Conservation (phyloP, 2,329 filamentous ascomycete genomes). For the Monosporascus sp. region DNA sequence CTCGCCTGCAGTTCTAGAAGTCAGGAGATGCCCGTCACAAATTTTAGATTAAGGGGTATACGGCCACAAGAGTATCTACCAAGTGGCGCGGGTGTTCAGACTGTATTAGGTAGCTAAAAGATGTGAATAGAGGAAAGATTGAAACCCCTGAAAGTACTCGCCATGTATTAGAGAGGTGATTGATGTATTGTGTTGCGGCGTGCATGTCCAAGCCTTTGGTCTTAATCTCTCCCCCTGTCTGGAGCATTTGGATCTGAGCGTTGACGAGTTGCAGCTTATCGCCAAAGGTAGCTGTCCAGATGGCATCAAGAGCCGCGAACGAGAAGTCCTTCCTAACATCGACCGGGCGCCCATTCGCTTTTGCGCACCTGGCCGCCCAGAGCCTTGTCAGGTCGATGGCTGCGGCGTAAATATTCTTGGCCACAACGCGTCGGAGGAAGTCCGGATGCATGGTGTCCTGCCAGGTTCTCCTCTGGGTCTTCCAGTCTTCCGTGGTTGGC, state of each 20-base stretch:
- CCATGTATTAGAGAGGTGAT: slow-evolving; percentile 4
- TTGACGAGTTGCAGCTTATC: slow-evolving; percentile 8
- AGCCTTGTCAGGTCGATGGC: slow-evolving; percentile 7
- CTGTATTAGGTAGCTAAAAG: too few species aligned
- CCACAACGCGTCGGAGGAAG: slow-evolving; percentile 10
- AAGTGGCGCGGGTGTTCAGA: too few species aligned
- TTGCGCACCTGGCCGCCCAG: slow-evolving; percentile 7
- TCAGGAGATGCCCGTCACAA: neutral
- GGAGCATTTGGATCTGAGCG: slow-evolving; percentile 5
- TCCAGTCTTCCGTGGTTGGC: slow-evolving; percentile 4
- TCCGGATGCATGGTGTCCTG: slow-evolving; percentile 12
- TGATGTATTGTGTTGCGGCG: slow-evolving; percentile 7
- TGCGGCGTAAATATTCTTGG: slow-evolving; percentile 6
- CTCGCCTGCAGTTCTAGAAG: too few species aligned
- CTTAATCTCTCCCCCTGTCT: slow-evolving; percentile 1
- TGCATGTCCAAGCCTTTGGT: slow-evolving; percentile 9
- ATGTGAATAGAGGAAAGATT: too few species aligned
- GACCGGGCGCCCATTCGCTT: neutral
- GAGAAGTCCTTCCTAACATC: slow-evolving; percentile 10
- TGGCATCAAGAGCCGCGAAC: slow-evolving; percentile 13
- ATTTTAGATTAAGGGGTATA: too few species aligned
- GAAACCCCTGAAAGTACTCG: neutral
- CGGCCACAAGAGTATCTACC: too few species aligned
- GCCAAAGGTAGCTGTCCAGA: slow-evolving; percentile 10
- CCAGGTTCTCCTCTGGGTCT: slow-evolving; percentile 10